Conservation (phyloP, 345 rosid genomes). For the Brassica rapa region DNA sequence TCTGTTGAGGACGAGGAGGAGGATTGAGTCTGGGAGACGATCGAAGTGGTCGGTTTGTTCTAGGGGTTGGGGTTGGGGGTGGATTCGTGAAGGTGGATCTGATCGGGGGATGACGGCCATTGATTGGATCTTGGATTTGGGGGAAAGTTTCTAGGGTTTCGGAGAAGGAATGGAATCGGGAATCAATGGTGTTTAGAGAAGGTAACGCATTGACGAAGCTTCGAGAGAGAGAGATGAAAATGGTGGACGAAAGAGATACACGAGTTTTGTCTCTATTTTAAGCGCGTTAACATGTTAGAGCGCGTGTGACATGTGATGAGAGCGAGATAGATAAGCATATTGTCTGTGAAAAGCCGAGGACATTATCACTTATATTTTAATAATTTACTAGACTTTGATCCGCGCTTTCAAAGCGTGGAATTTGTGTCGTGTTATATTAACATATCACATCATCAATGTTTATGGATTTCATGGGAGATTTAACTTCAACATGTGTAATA, state of each 20-base stretch:
- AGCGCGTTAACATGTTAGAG: conserved; percentile 2
- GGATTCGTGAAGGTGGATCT: conserved; percentile 62
- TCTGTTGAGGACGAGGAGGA: conserved; percentile 73
- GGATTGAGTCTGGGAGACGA: conserved; percentile 76
- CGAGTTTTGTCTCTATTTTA: conserved; percentile 30
- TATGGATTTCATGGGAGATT: no score
- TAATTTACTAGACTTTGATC: no score
- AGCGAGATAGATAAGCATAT: not conserved
- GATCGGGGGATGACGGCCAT: conserved; percentile 37
- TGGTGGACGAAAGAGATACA: conserved; percentile 33
- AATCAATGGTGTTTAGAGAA: conserved; percentile 17
- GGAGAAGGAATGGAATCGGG: conserved; percentile 31
- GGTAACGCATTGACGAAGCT: conserved; percentile 26
- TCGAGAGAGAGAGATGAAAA: conserved; percentile 10
- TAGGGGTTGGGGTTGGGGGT: conserved; percentile 46
- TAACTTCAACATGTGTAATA: no score
- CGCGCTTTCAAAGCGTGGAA: no score
- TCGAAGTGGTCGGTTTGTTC: conserved; percentile 74
- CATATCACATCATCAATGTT: no score
- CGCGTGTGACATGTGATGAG: conserved; percentile 25
- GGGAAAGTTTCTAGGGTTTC: conserved; percentile 11
- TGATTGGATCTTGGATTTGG: conserved; percentile 4
- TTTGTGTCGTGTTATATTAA: no score
- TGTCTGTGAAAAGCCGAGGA: not conserved
- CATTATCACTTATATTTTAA: no score